Evolutionary conservation across 805 yeast genomes (phyloP).

Genomic region (Lachancea nothofagi): DNA sequence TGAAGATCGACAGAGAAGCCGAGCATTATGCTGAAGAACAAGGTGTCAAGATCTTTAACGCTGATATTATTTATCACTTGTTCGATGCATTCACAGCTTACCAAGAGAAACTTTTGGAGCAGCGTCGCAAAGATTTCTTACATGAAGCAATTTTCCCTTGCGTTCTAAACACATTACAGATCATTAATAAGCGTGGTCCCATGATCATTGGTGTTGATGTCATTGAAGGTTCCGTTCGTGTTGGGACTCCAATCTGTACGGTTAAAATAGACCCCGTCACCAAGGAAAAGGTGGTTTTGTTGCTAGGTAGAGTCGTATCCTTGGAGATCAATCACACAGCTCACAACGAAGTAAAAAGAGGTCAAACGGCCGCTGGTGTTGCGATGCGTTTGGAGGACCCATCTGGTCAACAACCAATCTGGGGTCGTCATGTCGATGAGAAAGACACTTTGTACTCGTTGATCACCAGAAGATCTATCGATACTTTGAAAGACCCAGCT

Average conservation of each 20-base stretch:
- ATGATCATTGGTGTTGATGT: slow-evolving; percentile 99
- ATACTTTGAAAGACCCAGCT: slow-evolving; percentile 96
- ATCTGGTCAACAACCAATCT: slow-evolving; percentile 86
- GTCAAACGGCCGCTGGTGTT: slow-evolving; percentile 96
- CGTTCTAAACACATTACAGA: slow-evolving; percentile 89
- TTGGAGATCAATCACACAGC: slow-evolving; percentile 94
- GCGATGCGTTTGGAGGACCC: slow-evolving; percentile 96
- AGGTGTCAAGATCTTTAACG: slow-evolving; percentile 85
- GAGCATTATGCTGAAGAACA: slow-evolving; percentile 96
- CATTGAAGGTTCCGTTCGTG: slow-evolving; percentile 76
- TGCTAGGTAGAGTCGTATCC: slow-evolving; percentile 84
- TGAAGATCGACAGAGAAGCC: slow-evolving; percentile 94
- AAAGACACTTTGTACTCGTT: slow-evolving; percentile 84
- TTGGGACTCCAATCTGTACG: slow-evolving; percentile 94
- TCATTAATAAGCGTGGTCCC: slow-evolving; percentile 97
- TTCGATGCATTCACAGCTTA: slow-evolving; percentile 92
- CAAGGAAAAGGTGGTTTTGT: slow-evolving; percentile 59
- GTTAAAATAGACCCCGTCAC: slow-evolving; percentile 86
- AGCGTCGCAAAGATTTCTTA: slow-evolving; percentile 81
- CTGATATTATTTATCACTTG: slow-evolving; percentile 93
- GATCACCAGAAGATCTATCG: slow-evolving; percentile 84
- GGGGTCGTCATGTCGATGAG: slow-evolving; percentile 99
- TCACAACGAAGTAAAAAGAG: slow-evolving; percentile 74
- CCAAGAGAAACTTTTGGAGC: slow-evolving; percentile 81
- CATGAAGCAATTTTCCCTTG: slow-evolving; percentile 92